Evolutionary conservation across 2,329 filamentous ascomycete genomes (phyloP).

Genomic region (Talaromyces sp.): DNA sequence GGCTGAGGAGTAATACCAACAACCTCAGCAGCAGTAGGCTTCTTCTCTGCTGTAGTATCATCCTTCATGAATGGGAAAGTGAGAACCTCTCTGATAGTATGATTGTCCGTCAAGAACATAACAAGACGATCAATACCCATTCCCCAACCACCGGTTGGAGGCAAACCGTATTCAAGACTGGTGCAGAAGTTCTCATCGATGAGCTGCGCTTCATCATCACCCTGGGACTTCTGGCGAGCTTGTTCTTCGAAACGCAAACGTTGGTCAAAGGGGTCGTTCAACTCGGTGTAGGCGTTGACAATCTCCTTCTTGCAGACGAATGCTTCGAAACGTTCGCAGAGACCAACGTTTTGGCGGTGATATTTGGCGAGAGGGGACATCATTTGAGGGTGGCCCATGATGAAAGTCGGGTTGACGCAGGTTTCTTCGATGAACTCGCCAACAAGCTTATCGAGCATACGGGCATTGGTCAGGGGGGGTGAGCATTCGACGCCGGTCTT

Average conservation of each 20-base stretch:
- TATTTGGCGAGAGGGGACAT: slow-evolving; percentile 98
- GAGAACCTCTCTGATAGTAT: slow-evolving; percentile 92
- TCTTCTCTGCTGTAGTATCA: slow-evolving; percentile 52
- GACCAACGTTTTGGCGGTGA: slow-evolving; percentile 73
- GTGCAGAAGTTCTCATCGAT: slow-evolving; percentile 95
- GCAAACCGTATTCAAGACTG: slow-evolving; percentile 83
- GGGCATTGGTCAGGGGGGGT: slow-evolving; percentile 84
- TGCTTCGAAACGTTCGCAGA: slow-evolving; percentile 95
- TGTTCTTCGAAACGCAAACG: slow-evolving; percentile 91
- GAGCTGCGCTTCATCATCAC: slow-evolving; percentile 93
- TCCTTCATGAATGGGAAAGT: slow-evolving; percentile 99
- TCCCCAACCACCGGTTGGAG: slow-evolving; percentile 93
- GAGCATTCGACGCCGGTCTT: slow-evolving; percentile 89
- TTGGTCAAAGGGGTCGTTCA: slow-evolving; percentile 96
- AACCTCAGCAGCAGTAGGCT: slow-evolving; percentile 57
- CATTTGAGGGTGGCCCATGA: slow-evolving; percentile 76
- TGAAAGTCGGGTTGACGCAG: slow-evolving; percentile 90
- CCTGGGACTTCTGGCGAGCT: slow-evolving; percentile 89
- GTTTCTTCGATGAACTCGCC: slow-evolving; percentile 94
- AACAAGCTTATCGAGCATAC: slow-evolving; percentile 93
- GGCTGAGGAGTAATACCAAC: slow-evolving; percentile 57
- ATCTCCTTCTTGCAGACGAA: slow-evolving; percentile 98
- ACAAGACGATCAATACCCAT: slow-evolving; percentile 92
- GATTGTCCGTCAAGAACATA: slow-evolving; percentile 95
- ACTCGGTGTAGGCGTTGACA: slow-evolving; percentile 93